A percentile compares a stretch with the other conserved stretches of the same genome.
Conservation (phyloP, 805 yeast genomes). For the Lipomyces chichibuensis region DNA sequence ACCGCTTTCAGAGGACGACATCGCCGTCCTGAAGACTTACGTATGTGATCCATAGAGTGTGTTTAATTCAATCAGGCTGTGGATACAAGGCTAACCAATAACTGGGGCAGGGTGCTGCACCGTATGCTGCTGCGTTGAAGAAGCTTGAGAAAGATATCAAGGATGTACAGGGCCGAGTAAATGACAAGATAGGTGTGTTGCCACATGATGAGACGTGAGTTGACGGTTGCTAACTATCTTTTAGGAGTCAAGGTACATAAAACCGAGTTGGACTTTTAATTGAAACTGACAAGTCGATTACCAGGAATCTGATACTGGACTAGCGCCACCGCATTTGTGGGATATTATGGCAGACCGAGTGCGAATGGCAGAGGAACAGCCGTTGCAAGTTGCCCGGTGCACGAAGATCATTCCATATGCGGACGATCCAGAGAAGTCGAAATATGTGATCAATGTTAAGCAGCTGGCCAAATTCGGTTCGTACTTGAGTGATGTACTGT, state of each 20-base stretch:
- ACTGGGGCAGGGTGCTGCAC: conserved; percentile 77
- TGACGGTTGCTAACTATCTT: not conserved
- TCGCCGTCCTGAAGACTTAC: conserved; percentile 93
- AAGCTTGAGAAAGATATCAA: conserved; percentile 84
- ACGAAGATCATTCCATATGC: conserved; percentile 77
- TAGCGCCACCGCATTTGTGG: conserved; percentile 96
- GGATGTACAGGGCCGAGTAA: conserved; percentile 80
- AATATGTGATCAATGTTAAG: conserved; percentile 94
- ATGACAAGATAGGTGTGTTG: conserved; percentile 80
- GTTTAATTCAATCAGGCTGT: not conserved
- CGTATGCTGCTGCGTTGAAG: conserved; percentile 82
- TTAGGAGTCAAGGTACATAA: conserved; percentile 33
- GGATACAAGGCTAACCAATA: not conserved
- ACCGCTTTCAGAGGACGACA: conserved; percentile 94
- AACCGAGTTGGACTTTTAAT: not conserved
- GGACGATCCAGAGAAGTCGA: conserved; percentile 76
- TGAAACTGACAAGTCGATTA: not conserved
- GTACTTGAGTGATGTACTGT: not conserved
- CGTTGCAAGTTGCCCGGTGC: conserved; percentile 97
- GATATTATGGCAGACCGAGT: conserved; percentile 96
- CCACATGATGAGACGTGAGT: not conserved
- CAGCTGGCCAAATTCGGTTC: conserved; percentile 90
- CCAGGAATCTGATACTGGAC: conserved; percentile 96
- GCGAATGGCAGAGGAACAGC: conserved; percentile 90
- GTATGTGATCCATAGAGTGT: conserved; percentile 40